These are phyloP conservation scores for Medicago arabica DNA, from an alignment of 306 rosid species.

Conservation along the genomic window DNA sequence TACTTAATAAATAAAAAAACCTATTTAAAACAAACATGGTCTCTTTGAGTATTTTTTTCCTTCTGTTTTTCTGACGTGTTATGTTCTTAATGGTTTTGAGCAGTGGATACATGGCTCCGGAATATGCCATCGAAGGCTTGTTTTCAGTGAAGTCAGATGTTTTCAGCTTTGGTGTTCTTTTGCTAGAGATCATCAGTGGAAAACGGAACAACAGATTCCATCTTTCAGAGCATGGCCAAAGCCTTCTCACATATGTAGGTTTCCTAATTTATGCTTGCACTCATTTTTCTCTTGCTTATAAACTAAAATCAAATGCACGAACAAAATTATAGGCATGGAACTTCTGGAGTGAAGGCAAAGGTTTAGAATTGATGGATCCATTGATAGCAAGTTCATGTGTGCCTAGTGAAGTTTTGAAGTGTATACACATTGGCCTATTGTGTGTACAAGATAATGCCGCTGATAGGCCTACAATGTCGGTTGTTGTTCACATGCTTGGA, in stretches of 20 bases:
- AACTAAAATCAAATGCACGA: background rate
- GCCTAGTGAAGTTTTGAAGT: slow-evolving; percentile 42
- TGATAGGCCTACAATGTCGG: slow-evolving; percentile 61
- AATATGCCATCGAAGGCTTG: slow-evolving; percentile 57
- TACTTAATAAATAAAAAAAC: background rate
- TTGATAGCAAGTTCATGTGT: slow-evolving; percentile 33
- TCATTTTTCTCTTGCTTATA: background rate
- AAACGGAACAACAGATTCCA: slow-evolving; percentile 43
- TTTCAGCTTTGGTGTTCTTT: slow-evolving; percentile 54
- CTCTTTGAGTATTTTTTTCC: background rate
- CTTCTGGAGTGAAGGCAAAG: slow-evolving; percentile 42
- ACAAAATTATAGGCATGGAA: slow-evolving; percentile 15
- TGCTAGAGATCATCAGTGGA: slow-evolving; percentile 55
- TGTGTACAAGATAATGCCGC: slow-evolving; percentile 64
- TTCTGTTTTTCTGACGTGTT: background rate
- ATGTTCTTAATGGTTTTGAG: background rate
- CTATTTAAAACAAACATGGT: background rate
- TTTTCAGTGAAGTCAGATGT: slow-evolving; percentile 53
- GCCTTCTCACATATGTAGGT: slow-evolving; percentile 49
- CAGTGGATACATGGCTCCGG: slow-evolving; percentile 69
- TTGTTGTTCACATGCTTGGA: slow-evolving; percentile 51
- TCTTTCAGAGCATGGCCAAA: slow-evolving; percentile 45
- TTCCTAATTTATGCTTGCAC: background rate
- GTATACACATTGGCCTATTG: slow-evolving; percentile 59
- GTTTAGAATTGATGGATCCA: slow-evolving; percentile 54